Evolutionary conservation across 202 grass and related monocot species (phyloP).

Genomic region (Panicum hallii): DNA sequence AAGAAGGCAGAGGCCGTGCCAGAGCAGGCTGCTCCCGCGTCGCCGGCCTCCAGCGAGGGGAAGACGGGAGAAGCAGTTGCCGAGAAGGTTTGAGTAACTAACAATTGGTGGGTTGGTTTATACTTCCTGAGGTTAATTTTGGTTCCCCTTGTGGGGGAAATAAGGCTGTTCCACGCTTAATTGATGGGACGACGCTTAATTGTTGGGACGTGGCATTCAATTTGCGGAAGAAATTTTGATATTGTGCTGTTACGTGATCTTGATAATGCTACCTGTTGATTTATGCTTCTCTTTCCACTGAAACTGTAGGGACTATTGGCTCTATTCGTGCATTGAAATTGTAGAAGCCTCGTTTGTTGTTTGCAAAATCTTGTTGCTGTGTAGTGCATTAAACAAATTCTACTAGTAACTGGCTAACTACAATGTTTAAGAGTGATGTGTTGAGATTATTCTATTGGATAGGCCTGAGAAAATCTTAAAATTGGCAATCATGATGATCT

Average conservation of each 20-base stretch:
- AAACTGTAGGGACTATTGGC: not conserved
- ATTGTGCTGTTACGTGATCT: conserved; percentile 7
- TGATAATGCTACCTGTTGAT: not conserved
- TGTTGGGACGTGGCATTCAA: not conserved
- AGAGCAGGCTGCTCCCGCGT: not conserved
- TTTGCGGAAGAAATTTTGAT: conserved; percentile 45
- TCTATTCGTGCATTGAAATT: not conserved
- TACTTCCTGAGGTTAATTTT: conserved; percentile 30
- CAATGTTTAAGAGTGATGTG: not conserved
- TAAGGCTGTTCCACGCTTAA: conserved; percentile 37
- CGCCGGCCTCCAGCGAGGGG: not conserved
- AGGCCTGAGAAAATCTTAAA: not conserved
- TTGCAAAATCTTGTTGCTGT: not conserved
- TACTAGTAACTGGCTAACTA: not conserved
- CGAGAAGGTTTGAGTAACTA: conserved; percentile 38
- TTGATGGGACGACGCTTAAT: conserved; percentile 2
- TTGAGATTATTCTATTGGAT: not conserved
- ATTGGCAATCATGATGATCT: not conserved
- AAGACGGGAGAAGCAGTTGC: conserved; percentile 1
- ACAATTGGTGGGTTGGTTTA: conserved; percentile 18
- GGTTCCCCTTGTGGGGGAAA: conserved; percentile 31
- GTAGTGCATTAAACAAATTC: conserved; percentile 5
- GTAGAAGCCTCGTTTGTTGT: too few species aligned
- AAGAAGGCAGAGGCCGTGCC: conserved; percentile 24
- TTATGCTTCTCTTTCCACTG: not conserved